These are phyloP conservation scores for Ilyonectria sp. DNA, from an alignment of 2,329 filamentous ascomycete genomes.

Conservation along the genomic window DNA sequence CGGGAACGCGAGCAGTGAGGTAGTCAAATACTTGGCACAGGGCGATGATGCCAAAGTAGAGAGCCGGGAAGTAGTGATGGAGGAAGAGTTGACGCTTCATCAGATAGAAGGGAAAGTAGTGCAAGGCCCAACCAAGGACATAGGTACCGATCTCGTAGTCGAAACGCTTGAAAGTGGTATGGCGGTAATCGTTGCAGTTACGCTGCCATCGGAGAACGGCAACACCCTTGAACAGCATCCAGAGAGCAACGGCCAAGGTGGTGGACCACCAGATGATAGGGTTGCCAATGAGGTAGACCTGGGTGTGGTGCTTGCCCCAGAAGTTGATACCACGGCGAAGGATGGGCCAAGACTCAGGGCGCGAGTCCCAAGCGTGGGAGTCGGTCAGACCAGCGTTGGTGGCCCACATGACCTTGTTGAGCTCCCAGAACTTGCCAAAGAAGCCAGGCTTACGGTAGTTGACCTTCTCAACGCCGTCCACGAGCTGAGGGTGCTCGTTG, in stretches of 20 bases:
- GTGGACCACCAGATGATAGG: slow-evolving; percentile 95
- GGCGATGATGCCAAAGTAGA: slow-evolving; percentile 94
- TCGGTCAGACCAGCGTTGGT: slow-evolving; percentile 97
- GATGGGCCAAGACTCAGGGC: slow-evolving; percentile 92
- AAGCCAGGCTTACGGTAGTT: slow-evolving; percentile 97
- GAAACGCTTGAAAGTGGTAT: slow-evolving; percentile 91
- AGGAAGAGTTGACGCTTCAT: slow-evolving; percentile 99
- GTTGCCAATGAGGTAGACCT: slow-evolving; percentile 97
- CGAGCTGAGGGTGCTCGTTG: slow-evolving; percentile 87
- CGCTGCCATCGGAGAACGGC: slow-evolving; percentile 95
- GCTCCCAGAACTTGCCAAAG: slow-evolving; percentile 97
- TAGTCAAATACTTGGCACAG: slow-evolving; percentile 94
- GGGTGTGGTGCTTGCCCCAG: slow-evolving; percentile 94
- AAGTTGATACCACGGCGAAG: slow-evolving; percentile 98
- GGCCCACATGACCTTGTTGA: slow-evolving; percentile 98
- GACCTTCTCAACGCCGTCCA: slow-evolving; percentile 86
- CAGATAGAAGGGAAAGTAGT: slow-evolving; percentile 99
- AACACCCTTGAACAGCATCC: slow-evolving; percentile 87
- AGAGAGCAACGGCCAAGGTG: slow-evolving; percentile 82
- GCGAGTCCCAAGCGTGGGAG: slow-evolving; percentile 98
- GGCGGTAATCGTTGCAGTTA: slow-evolving; percentile 87
- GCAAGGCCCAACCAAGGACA: slow-evolving; percentile 94
- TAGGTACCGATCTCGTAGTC: slow-evolving; percentile 96
- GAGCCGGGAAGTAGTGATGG: slow-evolving; percentile 97
- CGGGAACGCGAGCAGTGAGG: slow-evolving; percentile 78